Percentiles rank a stretch among this genome's conserved stretches.
Evolutionary conservation across 805 yeast genomes (phyloP).

Genomic region (Lipomyces yamanashiensis): DNA sequence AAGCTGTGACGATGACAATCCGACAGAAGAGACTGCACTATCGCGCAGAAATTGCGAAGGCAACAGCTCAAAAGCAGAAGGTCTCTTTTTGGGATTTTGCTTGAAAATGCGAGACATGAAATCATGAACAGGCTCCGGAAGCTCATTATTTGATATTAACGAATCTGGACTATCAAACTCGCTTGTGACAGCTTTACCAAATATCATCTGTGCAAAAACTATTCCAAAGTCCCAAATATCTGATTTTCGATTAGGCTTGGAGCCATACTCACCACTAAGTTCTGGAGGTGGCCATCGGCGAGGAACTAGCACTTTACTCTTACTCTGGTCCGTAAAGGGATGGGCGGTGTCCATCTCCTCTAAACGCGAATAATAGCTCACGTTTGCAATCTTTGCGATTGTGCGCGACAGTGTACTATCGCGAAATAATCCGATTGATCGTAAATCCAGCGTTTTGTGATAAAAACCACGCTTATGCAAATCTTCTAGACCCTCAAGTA

Average conservation of each 20-base stretch:
- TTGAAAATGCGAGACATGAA: slow-evolving; percentile 71
- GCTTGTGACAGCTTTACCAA: slow-evolving; percentile 61
- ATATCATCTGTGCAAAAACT: slow-evolving; percentile 65
- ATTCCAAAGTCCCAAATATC: slow-evolving; percentile 96
- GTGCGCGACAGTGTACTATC: slow-evolving; percentile 60
- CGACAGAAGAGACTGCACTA: slow-evolving; percentile 24
- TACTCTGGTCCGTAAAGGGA: slow-evolving; percentile 37
- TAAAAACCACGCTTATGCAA: slow-evolving; percentile 83
- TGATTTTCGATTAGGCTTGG: slow-evolving; percentile 71
- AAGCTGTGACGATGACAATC: slow-evolving; percentile 4
- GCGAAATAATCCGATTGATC: slow-evolving; percentile 59
- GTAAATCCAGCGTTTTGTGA: slow-evolving; percentile 70
- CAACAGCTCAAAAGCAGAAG: slow-evolving; percentile 81
- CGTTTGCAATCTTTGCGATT: slow-evolving; percentile 56
- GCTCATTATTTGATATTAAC: slow-evolving; percentile 54
- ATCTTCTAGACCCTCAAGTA: slow-evolving; percentile 82
- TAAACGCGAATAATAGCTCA: slow-evolving; percentile 36
- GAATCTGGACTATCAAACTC: slow-evolving; percentile 65
- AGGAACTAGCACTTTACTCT: slow-evolving; percentile 17
- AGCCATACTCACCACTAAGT: slow-evolving; percentile 44
- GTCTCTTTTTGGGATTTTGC: slow-evolving; percentile 67
- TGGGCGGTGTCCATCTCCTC: slow-evolving; percentile 45
- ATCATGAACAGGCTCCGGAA: slow-evolving; percentile 66
- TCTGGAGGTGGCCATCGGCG: slow-evolving; percentile 83
- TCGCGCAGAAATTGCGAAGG: slow-evolving; percentile 83